Evolutionary conservation across 2,329 filamentous ascomycete species (phyloP), one percentile per base, ranked within the genome.

Genomic region (Colletotrichum somersetense): DNA sequence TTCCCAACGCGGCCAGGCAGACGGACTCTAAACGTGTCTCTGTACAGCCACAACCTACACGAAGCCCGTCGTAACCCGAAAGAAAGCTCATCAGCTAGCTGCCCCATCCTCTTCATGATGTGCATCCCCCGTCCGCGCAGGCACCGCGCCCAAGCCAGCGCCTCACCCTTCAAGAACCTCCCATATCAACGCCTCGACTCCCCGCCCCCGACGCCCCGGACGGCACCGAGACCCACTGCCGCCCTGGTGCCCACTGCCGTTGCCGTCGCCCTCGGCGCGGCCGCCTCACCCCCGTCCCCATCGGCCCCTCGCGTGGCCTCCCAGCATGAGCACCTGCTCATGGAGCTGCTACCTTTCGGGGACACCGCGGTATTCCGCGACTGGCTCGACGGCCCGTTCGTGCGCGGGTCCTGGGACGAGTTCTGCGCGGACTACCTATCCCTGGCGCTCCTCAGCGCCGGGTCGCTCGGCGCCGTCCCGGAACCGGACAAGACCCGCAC

Each of bases 341-440:
- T 83, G 73, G 81, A 83, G 73, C 79, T 82, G 50, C 77, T 84
- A 14, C 81, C 81, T 38, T 81, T 83, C 77, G 79, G 79, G 57
- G 78, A 80, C 58, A 57, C 69, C 44, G 55, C 59, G 35, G 75
- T 78, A 70, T 83, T 84, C 74, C 79, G 78, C 52, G 78, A 78
- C 35, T 84, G 81, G 82, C 78, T 83, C 12, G 65, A 71, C 55
- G 74, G 80, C 70, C 59, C 73, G 50, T 77, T 77, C 50, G 77
- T 83, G 20, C 76, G 77, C 65, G 80, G 80, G 52, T 77, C 80
- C 35, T 84, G 80, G 81, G n/a, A 74, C 66, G 82, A 83, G 75
- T 82, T 83, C 75, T 73, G 76, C 66, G 75, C 73, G 42, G 80
- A 82, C 78, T 81, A 76, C 71, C 76, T 78, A 64, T 56, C 62